Conservation (phyloP, 163 green algal species). For the Trebouxiophyceae sp. region DNA sequence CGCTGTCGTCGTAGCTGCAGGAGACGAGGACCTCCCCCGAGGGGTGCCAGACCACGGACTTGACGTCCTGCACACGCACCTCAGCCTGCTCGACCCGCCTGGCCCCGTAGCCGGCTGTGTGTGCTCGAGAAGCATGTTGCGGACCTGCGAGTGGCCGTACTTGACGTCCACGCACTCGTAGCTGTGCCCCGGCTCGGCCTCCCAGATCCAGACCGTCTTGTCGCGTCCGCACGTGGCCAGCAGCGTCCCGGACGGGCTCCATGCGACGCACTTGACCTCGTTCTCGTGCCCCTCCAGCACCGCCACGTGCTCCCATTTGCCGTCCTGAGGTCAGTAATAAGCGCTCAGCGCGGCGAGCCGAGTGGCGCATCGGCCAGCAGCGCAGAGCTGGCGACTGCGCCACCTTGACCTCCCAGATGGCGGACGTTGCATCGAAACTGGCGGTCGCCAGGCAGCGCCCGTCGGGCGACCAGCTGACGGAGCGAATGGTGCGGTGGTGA, state of each 20-base stretch:
- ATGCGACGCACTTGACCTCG: slow-evolving; percentile 92
- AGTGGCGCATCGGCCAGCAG: no score
- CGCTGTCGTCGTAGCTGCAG: slow-evolving; percentile 84
- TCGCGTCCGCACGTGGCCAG: slow-evolving; percentile 93
- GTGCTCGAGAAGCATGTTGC: no score
- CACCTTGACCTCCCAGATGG: slow-evolving; percentile 71
- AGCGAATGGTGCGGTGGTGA: slow-evolving; percentile 75
- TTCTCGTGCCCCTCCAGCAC: slow-evolving; percentile 88
- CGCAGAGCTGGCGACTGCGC: no score
- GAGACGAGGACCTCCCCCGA: slow-evolving; percentile 76
- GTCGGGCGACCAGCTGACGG: slow-evolving; percentile 71
- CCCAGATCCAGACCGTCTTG: slow-evolving; percentile 92
- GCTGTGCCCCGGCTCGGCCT: slow-evolving; percentile 65
- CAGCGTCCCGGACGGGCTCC: slow-evolving; percentile 60
- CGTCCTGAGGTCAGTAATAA: no score
- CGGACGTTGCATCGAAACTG: slow-evolving; percentile 85
- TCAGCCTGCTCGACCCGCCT: no score
- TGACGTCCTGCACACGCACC: slow-evolving; percentile 95
- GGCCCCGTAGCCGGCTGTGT: no score
- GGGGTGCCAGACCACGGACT: slow-evolving; percentile 88
- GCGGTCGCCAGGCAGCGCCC: slow-evolving; percentile 72
- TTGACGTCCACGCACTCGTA: slow-evolving; percentile 96
- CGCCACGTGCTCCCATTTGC: slow-evolving; percentile 55
- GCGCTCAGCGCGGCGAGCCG: no score
- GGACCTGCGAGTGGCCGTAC: slow-evolving; percentile 61